Conservation (phyloP, 2,329 filamentous ascomycete genomes). For the Fusarium phyllophilum region DNA sequence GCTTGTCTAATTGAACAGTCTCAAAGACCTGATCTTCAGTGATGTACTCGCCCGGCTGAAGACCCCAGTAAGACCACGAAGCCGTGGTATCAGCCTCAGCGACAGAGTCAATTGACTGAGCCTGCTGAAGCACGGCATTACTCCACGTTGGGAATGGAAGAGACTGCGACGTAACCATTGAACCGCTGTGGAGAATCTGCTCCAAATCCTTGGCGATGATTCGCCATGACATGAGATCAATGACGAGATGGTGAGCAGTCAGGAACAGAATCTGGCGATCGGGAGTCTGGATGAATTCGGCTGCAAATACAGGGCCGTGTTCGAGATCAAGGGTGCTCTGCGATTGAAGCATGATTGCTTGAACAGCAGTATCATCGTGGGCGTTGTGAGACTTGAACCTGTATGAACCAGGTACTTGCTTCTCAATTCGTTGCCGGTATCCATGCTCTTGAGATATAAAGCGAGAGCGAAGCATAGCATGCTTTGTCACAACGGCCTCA, state of each 20-base stretch:
- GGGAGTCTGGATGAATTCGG: neutral
- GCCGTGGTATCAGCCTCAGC: fast-evolving
- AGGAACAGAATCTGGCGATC: neutral
- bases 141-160: neutral
- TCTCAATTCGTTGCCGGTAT: neutral
- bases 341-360: neutral
- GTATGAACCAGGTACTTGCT: neutral
- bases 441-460: neutral
- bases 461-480: neutral
- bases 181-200: neutral
- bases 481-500: neutral
- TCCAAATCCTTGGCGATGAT: neutral
- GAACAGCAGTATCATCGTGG: neutral
- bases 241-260: neutral
- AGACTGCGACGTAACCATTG: neutral
- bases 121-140: neutral
- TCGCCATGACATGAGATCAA: neutral
- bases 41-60: neutral
- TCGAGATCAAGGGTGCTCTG: neutral
- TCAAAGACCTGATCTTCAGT: neutral
- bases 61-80: neutral
- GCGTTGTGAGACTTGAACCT: neutral
- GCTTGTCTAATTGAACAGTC: neutral
- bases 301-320: neutral
- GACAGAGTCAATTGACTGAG: fast-evolving